Percentiles rank a stretch among this genome's conserved stretches.
phyloP scores from a whole-genome alignment of 352 stramenopile genomes.

The Phytopythium delawarense region DNA sequence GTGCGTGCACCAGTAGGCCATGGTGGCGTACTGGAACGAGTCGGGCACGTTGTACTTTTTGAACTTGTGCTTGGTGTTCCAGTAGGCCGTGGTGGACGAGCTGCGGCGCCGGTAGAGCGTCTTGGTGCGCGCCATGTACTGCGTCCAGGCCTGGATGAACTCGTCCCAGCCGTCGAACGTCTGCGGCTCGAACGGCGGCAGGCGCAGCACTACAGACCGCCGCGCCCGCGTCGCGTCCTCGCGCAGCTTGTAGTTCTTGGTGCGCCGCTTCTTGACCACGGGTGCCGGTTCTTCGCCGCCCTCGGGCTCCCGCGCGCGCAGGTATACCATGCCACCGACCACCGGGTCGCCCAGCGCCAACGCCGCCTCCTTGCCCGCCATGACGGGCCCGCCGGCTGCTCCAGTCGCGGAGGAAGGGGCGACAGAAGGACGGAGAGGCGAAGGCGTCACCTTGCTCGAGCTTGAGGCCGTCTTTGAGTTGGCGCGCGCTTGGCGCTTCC shows the following conservation, averaged over 20 bases:
- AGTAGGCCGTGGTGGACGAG: slow-evolving; percentile 65
- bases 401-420: no score
- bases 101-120: slow-evolving; percentile 73
- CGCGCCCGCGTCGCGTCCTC: slow-evolving; percentile 64
- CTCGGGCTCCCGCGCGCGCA: not conserved
- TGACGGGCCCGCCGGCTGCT: not conserved
- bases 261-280: slow-evolving; percentile 74
- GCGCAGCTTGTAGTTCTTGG: slow-evolving; percentile 78
- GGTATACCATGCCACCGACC: not conserved
- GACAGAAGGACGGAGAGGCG: not conserved
- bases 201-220: slow-evolving; percentile 28
- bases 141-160: slow-evolving; percentile 61
- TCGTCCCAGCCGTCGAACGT: slow-evolving; percentile 64
- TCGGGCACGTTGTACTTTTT: slow-evolving; percentile 69
- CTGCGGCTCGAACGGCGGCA: slow-evolving; percentile 46
- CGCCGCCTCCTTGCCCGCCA: not conserved
- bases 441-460: not conserved
- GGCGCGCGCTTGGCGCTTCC: not conserved
- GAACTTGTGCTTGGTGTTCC: slow-evolving; percentile 73
- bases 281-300: slow-evolving; percentile 9
- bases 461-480: not conserved
- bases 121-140: slow-evolving; percentile 66
- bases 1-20: slow-evolving; percentile 84
- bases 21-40: slow-evolving; percentile 75
- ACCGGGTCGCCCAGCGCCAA: not conserved